phyloP scores from a whole-genome alignment of 2,329 filamentous ascomycete species.

The Escovopsis sp. region DNA sequence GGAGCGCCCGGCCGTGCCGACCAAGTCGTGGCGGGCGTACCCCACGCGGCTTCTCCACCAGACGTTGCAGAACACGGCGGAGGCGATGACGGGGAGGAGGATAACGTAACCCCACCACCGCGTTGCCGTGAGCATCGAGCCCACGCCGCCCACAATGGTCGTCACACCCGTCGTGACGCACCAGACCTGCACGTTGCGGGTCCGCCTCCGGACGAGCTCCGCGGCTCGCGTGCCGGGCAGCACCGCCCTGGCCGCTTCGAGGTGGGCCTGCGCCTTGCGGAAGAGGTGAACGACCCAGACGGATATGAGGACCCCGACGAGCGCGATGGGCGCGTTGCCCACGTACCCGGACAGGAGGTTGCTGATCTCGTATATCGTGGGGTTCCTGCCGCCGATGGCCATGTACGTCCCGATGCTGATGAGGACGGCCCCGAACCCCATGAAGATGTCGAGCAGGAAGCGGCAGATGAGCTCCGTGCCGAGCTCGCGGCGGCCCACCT shows the following conservation, averaged over 20 bases:
- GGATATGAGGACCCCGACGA: constrained; percentile 34
- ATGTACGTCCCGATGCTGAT: constrained; percentile 37
- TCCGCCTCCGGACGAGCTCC: constrained; percentile 20
- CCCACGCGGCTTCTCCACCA: constrained; percentile 32
- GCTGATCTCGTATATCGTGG: constrained; percentile 26
- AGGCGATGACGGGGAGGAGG: constrained; percentile 33
- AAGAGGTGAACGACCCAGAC: constrained; percentile 32
- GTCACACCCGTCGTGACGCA: constrained; percentile 28
- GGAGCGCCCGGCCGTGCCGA: not conserved
- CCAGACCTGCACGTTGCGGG: constrained; percentile 28
- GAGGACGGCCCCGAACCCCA: constrained; percentile 34
- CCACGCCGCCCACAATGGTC: constrained; percentile 32
- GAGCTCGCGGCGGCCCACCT: constrained; percentile 32
- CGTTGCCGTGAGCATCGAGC: constrained; percentile 34
- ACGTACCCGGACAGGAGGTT: constrained; percentile 42
- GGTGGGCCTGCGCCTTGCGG: constrained; percentile 24
- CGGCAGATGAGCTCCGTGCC: constrained; percentile 36
- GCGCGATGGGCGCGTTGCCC: constrained; percentile 34
- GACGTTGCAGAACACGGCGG: constrained; percentile 30
- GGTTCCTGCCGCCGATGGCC: constrained; percentile 35
- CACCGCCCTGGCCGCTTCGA: constrained; percentile 11
- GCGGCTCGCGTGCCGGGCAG: constrained; percentile 13
- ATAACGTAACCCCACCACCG: constrained; percentile 39
- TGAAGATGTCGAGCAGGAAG: constrained; percentile 32
- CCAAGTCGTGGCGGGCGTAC: constrained; percentile 17